Conservation (phyloP, 208 protist genomes). For the Trypanosoma scelopori region DNA sequence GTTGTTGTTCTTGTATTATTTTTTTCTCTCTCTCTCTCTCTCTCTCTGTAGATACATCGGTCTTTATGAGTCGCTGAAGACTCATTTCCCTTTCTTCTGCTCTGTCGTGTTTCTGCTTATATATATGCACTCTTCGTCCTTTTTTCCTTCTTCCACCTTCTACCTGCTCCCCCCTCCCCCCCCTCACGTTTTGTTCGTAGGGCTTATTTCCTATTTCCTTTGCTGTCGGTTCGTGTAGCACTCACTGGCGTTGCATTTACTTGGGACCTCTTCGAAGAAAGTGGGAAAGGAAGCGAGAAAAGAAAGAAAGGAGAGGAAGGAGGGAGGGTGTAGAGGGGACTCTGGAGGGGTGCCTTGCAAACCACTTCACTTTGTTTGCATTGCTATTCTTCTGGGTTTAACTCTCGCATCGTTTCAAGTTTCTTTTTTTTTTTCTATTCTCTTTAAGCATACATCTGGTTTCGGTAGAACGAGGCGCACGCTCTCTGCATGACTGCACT, state of each 20-base stretch:
- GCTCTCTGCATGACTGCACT: slow-evolving; percentile 4
- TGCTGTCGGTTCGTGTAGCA: too few relatives aligned
- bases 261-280: slow-evolving; percentile 5
- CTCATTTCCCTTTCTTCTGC: neutral
- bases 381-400: too few relatives aligned
- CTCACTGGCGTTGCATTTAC: too few relatives aligned
- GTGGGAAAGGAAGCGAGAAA: neutral
- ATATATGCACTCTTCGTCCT: neutral
- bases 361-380: too few relatives aligned
- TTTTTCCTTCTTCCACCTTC: neutral
- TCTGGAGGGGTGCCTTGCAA: neutral
- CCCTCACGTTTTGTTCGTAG: neutral
- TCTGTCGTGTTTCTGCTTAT: neutral
- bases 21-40: slow-evolving; percentile 4
- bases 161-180: too few relatives aligned
- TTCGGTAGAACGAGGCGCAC: neutral
- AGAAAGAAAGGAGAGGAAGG: neutral
- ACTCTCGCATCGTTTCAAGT: neutral
- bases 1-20: too few relatives aligned
- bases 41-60: neutral
- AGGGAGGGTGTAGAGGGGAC: neutral
- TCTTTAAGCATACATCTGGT: neutral
- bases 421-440: neutral
- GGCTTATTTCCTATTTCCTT: too few relatives aligned
- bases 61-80: too few relatives aligned